Evolutionary conservation across 805 yeast species (phyloP).

Genomic region (Lachancea cidri): DNA sequence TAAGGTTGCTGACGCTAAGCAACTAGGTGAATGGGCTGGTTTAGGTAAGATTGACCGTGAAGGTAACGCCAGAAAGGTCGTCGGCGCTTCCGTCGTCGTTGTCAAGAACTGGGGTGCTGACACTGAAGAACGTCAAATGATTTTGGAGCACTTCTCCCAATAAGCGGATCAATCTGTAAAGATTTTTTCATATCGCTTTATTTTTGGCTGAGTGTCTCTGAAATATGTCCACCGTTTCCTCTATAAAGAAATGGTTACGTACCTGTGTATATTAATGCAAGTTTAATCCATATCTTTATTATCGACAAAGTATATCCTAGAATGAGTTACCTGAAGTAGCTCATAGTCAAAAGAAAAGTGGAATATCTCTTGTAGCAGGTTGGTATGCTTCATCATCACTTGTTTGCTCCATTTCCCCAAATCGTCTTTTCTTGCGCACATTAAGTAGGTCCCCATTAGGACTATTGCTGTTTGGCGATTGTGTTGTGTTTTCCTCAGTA

Average conservation of each 20-base stretch:
- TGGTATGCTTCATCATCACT: conserved; percentile 4
- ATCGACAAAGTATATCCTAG: no score
- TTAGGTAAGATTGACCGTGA: conserved; percentile 99
- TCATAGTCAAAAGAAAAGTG: conserved; percentile 12
- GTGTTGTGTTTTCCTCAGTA: neutral
- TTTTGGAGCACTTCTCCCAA: conserved; percentile 92
- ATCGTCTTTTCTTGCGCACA: neutral
- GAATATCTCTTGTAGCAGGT: conserved; percentile 11
- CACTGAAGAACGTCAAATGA: conserved; percentile 93
- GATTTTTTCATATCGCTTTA: neutral
- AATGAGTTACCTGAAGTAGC: no score
- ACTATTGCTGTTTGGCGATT: no score
- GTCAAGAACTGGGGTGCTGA: conserved; percentile 99
- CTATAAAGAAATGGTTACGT: neutral
- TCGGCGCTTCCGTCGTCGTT: conserved; percentile 99
- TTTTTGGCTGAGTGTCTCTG: conserved; percentile 1
- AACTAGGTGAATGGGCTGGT: conserved; percentile 99
- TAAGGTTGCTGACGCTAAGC: conserved; percentile 99
- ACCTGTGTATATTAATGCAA: conserved; percentile 3
- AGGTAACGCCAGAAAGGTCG: conserved; percentile 99
- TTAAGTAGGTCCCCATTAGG: no score
- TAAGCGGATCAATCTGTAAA: conserved; percentile 34
- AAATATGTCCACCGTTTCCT: conserved; percentile 1
- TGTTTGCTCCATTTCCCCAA: neutral
- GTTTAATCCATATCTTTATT: neutral